Percentiles rank a stretch among this genome's conserved stretches.
Evolutionary conservation across 129 eudicot genomes (phyloP).

Genomic region (Escallonia rubra): DNA sequence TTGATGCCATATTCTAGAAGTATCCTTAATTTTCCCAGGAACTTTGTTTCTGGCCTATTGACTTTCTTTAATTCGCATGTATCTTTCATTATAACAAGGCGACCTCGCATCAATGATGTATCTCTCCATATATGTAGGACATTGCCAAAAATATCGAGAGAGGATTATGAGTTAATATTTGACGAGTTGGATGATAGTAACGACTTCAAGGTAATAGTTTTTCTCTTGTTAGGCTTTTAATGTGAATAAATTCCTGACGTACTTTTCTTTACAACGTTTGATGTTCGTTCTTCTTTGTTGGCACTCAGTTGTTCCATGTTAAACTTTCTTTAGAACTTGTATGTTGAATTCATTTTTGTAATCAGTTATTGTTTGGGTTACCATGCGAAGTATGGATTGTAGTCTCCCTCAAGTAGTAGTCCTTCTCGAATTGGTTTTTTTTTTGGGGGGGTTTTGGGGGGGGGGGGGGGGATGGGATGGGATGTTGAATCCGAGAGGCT

Average conservation of each 20-base stretch:
- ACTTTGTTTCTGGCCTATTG: not conserved
- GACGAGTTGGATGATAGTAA: slow-evolving; percentile 68
- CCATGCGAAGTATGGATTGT: not conserved
- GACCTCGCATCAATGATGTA: not conserved
- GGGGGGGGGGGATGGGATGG: too few species aligned
- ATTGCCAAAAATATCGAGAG: slow-evolving; percentile 82
- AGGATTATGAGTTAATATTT: slow-evolving; percentile 80
- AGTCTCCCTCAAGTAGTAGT: too few species aligned
- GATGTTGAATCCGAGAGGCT: too few species aligned
- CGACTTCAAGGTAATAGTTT: slow-evolving; percentile 54
- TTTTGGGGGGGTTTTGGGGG: too few species aligned
- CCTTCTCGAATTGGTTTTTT: not conserved
- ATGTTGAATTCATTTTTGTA: not conserved
- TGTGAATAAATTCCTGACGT: not conserved
- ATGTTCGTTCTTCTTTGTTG: not conserved
- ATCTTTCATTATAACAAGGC: not conserved
- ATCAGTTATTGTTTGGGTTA: not conserved
- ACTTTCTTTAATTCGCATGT: not conserved
- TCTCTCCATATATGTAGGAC: slow-evolving; percentile 41
- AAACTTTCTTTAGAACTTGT: not conserved
- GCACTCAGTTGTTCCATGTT: not conserved
- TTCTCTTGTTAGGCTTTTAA: slow-evolving; percentile 1
- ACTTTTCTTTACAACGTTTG: not conserved
- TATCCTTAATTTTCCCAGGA: not conserved
- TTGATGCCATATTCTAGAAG: not conserved